phyloP scores from a whole-genome alignment of 1,284 basidiomycete genomes.

The Athelia psychrophila region DNA sequence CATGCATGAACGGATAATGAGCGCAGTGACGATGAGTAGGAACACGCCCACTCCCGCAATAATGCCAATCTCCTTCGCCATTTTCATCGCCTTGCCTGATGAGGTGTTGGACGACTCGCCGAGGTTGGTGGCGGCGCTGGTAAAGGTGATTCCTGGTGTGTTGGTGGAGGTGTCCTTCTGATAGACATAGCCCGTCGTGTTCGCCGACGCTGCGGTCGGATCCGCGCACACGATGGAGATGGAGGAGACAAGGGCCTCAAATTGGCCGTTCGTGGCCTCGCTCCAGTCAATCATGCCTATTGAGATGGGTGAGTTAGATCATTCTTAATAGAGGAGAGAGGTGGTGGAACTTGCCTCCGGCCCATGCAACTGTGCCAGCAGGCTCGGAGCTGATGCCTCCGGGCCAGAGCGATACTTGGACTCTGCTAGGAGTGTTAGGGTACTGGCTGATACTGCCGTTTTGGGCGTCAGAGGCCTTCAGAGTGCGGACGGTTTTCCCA shows the following conservation, averaged over 20 bases:
- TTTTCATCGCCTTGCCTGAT: neutral
- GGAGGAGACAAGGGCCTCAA: conserved; percentile 56
- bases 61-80: neutral
- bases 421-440: conserved; percentile 73
- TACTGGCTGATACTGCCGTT: conserved; percentile 54
- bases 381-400: conserved; percentile 62
- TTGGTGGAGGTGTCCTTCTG: conserved; percentile 47
- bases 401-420: conserved; percentile 81
- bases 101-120: conserved; percentile 30
- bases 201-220: conserved; percentile 34
- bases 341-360: conserved; percentile 41
- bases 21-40: neutral
- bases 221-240: conserved; percentile 62
- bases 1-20: neutral
- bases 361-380: conserved; percentile 73
- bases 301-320: neutral
- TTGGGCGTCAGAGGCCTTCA: conserved; percentile 55
- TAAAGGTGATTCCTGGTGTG: conserved; percentile 49
- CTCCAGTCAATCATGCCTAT: conserved; percentile 71
- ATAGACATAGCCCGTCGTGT: conserved; percentile 63
- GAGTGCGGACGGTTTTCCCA: conserved; percentile 63
- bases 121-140: conserved; percentile 45
- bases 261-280: conserved; percentile 43
- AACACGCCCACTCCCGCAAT: neutral
- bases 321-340: neutral